A percentile compares a stretch with the other conserved stretches of the same genome.
Conservation (phyloP, 441 rosid genomes). For the Bruguiera hainesii region DNA sequence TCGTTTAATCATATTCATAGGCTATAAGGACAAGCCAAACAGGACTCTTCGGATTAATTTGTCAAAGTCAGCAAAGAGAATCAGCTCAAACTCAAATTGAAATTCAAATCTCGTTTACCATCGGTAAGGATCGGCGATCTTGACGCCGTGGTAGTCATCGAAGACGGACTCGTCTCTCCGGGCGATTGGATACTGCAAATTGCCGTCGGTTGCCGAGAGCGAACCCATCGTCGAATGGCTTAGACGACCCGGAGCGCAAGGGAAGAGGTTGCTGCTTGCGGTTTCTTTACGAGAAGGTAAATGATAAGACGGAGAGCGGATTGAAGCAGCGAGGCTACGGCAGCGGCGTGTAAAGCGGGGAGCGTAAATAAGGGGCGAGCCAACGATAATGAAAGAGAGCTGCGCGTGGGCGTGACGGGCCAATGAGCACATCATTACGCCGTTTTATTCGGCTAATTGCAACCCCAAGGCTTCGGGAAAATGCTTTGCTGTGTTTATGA, state of each 20-base stretch:
- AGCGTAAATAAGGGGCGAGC: neutral
- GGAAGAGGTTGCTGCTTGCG: neutral
- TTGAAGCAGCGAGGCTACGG: neutral
- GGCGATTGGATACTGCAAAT: slow-evolving; percentile 52
- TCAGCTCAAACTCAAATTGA: neutral
- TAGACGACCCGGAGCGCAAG: neutral
- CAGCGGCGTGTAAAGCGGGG: slow-evolving; percentile 7
- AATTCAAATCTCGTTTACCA: slow-evolving; percentile 42
- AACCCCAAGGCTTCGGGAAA: too few species aligned
- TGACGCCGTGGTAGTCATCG: slow-evolving; percentile 77
- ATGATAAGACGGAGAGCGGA: neutral
- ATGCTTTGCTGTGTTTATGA: too few species aligned
- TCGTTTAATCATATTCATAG: too few species aligned
- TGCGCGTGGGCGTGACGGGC: slow-evolving; percentile 6
- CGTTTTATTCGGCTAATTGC: neutral
- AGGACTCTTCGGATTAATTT: neutral
- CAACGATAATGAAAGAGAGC: neutral
- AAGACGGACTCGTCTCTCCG: slow-evolving; percentile 70
- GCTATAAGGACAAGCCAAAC: neutral
- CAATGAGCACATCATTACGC: slow-evolving; percentile 21
- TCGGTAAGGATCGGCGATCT: slow-evolving; percentile 76
- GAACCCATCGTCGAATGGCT: slow-evolving; percentile 51
- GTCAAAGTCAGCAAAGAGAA: neutral
- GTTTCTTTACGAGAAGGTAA: neutral
- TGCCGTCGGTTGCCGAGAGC: slow-evolving; percentile 32